Evolutionary conservation across 495 filamentous ascomycete genomes (phyloP).

Genomic region (Xylaria telfairii): DNA sequence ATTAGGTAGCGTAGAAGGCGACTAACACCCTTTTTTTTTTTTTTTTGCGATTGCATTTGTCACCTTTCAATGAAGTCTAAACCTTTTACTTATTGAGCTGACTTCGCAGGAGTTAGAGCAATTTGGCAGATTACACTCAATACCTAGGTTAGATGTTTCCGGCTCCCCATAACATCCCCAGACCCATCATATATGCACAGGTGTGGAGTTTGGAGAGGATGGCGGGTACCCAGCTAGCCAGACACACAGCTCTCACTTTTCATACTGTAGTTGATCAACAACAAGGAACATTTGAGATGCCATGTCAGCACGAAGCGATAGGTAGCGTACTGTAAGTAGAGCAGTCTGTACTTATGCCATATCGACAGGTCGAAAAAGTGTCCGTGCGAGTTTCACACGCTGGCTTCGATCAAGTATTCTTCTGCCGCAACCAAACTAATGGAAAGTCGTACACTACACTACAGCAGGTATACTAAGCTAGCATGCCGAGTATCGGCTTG

Average conservation of each 20-base stretch:
- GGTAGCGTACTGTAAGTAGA: no score
- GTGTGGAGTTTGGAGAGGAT: not conserved
- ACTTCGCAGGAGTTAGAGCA: not conserved
- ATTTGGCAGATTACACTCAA: not conserved
- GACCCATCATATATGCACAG: no score
- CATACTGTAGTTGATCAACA: not conserved
- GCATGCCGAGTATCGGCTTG: not conserved
- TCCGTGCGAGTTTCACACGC: not conserved
- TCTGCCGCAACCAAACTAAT: not conserved
- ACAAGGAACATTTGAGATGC: conserved; percentile 1
- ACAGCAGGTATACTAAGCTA: not conserved
- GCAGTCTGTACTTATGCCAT: not conserved
- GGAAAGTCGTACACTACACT: not conserved
- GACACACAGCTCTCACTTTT: not conserved
- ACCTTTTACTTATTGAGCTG: conserved; percentile 7
- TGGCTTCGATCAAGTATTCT: not conserved
- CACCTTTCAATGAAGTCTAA: not conserved
- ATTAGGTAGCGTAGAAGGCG: not conserved
- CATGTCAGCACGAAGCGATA: conserved; percentile 7
- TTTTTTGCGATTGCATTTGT: not conserved
- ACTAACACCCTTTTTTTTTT: not conserved
- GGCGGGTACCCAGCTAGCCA: not conserved
- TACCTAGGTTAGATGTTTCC: not conserved
- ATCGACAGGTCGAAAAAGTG: not conserved
- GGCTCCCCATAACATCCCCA: not conserved